Conservation (phyloP, 768 basidiomycete species). For the Favolaschia claudopus region DNA sequence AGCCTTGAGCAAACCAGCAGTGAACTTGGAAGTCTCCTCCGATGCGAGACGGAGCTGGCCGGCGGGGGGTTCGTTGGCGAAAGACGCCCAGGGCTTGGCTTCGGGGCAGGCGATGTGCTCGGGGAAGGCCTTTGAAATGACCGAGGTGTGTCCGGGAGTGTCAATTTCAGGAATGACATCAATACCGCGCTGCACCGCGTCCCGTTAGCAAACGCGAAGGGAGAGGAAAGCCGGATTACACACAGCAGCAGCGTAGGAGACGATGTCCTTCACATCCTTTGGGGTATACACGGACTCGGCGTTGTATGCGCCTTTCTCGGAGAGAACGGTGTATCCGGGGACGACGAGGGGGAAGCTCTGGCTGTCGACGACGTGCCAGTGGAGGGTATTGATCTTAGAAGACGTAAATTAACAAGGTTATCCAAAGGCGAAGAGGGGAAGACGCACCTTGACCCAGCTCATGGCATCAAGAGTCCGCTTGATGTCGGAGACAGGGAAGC, state of each 20-base stretch:
- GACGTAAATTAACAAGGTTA: background rate
- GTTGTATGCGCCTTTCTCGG: conserved; percentile 74
- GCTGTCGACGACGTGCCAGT: conserved; percentile 87
- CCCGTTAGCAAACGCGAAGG: conserved; percentile 1
- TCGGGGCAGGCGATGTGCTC: conserved; percentile 63
- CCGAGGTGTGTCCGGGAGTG: conserved; percentile 69
- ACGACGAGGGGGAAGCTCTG: conserved; percentile 82
- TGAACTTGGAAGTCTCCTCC: conserved; percentile 51
- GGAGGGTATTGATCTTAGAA: conserved; percentile 75
- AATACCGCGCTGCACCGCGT: conserved; percentile 53
- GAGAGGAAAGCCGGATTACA: conserved; percentile 33
- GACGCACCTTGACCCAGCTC: conserved; percentile 53
- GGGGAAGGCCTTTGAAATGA: conserved; percentile 58
- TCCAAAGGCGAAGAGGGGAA: background rate
- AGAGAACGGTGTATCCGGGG: conserved; percentile 64
- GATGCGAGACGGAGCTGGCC: conserved; percentile 69
- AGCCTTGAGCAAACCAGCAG: conserved; percentile 47
- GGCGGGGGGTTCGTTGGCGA: conserved; percentile 66
- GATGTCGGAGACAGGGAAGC: conserved; percentile 51
- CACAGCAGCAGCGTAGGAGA: conserved; percentile 75
- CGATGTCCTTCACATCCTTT: conserved; percentile 63
- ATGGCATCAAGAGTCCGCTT: conserved; percentile 58
- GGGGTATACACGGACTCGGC: conserved; percentile 57
- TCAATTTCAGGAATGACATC: conserved; percentile 69
- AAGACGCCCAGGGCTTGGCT: conserved; percentile 50